A percentile compares a stretch with the other conserved stretches of the same genome.
These are phyloP conservation scores for Sextonia rubra DNA, from an alignment of 164 flowering plant species.

Conservation along the genomic window DNA sequence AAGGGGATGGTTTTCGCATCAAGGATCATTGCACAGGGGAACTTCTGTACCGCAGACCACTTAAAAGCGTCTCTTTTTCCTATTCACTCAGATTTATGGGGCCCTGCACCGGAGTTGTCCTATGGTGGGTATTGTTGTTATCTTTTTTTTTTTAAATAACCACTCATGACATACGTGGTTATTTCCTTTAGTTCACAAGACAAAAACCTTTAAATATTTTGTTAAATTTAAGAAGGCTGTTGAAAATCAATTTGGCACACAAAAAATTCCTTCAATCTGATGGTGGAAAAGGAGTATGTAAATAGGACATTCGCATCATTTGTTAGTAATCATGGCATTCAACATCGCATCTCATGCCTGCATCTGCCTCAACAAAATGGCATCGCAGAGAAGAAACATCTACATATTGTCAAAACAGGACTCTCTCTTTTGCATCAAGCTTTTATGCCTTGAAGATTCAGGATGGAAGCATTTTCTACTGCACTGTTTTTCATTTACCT, in stretches of 20 bases:
- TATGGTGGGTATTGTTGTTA: neutral
- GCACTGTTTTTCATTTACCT: neutral
- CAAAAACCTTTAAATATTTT: too few species aligned
- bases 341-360: neutral
- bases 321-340: neutral
- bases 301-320: neutral
- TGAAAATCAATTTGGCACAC: too few species aligned
- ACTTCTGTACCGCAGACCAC: neutral
- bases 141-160: neutral
- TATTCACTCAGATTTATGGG: neutral
- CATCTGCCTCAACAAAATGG: too few species aligned
- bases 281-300: neutral
- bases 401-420: too few species aligned
- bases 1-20: neutral
- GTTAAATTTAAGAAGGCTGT: too few species aligned
- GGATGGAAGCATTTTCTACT: neutral
- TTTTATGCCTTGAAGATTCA: too few species aligned
- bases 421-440: too few species aligned
- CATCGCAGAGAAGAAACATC: too few species aligned
- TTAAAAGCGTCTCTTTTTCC: neutral
- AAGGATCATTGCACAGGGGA: conserved; percentile 2
- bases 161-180: too few species aligned
- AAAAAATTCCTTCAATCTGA: too few species aligned
- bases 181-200: too few species aligned
- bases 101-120: neutral